Conservation (phyloP, 225 moss, liverwort and hornwort species). For the Polytrichum formosum region DNA sequence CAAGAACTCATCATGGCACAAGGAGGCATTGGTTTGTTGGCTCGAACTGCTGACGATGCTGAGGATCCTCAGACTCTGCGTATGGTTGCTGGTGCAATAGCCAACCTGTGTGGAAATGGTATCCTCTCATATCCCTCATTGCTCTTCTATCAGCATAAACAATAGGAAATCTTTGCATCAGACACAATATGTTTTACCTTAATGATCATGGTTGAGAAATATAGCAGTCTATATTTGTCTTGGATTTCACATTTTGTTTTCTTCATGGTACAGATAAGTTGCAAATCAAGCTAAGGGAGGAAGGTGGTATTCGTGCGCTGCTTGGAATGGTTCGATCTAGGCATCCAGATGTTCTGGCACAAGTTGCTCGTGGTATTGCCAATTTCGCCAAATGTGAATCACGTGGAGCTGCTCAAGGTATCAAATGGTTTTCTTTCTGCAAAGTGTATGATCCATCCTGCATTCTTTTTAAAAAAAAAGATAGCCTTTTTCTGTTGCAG, state of each 20-base stretch:
- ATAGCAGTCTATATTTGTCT: too few species aligned
- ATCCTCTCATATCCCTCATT: background rate
- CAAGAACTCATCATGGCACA: conserved; percentile 70
- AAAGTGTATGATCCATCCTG: too few species aligned
- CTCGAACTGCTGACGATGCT: conserved; percentile 87
- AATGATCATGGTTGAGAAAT: too few species aligned
- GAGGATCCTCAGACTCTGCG: conserved; percentile 89
- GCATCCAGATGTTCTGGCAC: conserved; percentile 92
- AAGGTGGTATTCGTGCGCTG: conserved; percentile 89
- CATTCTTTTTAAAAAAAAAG: too few species aligned
- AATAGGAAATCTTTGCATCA: too few species aligned
- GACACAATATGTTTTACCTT: too few species aligned
- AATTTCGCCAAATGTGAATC: conserved; percentile 98
- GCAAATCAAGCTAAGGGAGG: conserved; percentile 85
- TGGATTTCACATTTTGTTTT: background rate
- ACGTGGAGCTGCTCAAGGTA: conserved; percentile 90
- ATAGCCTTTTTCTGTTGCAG: too few species aligned
- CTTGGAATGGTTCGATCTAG: conserved; percentile 93
- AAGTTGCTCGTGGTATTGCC: conserved; percentile 92
- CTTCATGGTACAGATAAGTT: conserved; percentile 62
- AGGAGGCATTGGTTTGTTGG: conserved; percentile 71
- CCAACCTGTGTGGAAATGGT: conserved; percentile 95
- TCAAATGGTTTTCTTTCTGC: background rate
- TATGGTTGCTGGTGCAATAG: conserved; percentile 94
- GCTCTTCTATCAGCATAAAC: background rate